phyloP scores from a whole-genome alignment of 1,139 yeast species.

The Yamadazyma atmosphaerica region DNA sequence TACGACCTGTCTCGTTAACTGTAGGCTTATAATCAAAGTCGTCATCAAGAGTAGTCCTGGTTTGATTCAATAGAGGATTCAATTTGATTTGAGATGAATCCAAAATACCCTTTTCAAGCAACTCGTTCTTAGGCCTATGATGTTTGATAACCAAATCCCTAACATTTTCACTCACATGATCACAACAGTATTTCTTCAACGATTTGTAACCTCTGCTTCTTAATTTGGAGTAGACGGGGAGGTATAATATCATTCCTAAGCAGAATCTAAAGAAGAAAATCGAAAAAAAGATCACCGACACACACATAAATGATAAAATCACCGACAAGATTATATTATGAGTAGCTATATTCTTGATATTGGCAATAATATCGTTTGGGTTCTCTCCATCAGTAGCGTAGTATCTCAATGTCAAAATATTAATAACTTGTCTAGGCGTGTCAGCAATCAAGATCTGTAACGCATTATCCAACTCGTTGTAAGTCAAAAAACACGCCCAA shows the following conservation, averaged over 20 bases:
- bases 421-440: constrained; percentile 86
- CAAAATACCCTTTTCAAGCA: constrained; percentile 36
- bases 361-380: constrained; percentile 46
- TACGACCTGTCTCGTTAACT: neutral
- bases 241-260: constrained; percentile 54
- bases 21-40: constrained; percentile 7
- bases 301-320: constrained; percentile 70
- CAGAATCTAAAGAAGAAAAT: constrained; percentile 62
- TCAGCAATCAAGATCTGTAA: constrained; percentile 69
- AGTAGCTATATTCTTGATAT: constrained; percentile 59
- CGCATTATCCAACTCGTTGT: constrained; percentile 67
- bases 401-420: constrained; percentile 67
- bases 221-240: constrained; percentile 56
- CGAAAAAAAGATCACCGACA: constrained; percentile 75
- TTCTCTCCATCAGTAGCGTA: constrained; percentile 50
- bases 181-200: constrained; percentile 60
- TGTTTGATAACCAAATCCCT: constrained; percentile 48
- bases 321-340: constrained; percentile 66
- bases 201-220: constrained; percentile 34
- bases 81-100: constrained; percentile 21
- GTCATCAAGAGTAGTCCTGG: constrained; percentile 6
- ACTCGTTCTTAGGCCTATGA: constrained; percentile 41
- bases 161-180: constrained; percentile 56
- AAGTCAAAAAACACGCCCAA: constrained; percentile 66
- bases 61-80: constrained; percentile 27